Evolutionary conservation across 2,329 filamentous ascomycete species (phyloP).

Genomic region (Ophiosphaerella narmari): DNA sequence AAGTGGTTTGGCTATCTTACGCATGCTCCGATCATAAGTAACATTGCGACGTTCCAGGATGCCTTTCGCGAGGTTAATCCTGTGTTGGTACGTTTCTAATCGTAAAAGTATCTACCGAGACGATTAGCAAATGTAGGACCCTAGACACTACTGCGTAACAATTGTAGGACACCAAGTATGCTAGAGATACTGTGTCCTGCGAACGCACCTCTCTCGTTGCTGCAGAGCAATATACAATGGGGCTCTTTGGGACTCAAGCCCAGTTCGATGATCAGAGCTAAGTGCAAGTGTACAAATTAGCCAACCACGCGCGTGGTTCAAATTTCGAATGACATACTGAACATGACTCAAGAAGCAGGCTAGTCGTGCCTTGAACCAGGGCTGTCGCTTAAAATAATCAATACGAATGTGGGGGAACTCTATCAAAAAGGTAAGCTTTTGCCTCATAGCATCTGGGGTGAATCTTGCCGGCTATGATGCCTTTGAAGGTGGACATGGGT

Average conservation of each 20-base stretch:
- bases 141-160: no score
- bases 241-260: conserved; percentile 74
- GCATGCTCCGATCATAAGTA: conserved; percentile 73
- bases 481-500: conserved; percentile 44
- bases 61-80: conserved; percentile 79
- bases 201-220: conserved; percentile 70
- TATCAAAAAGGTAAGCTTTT: conserved; percentile 13
- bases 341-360: conserved; percentile 92
- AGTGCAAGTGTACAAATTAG: not conserved
- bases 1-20: conserved; percentile 74
- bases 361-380: conserved; percentile 64
- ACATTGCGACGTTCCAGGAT: conserved; percentile 75
- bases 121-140: not conserved
- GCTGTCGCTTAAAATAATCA: conserved; percentile 74
- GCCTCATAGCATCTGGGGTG: no score
- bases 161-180: not conserved
- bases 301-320: no score
- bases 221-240: conserved; percentile 87
- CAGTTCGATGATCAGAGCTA: conserved; percentile 78
- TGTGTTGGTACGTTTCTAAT: conserved; percentile 77
- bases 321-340: conserved; percentile 51
- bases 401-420: conserved; percentile 84
- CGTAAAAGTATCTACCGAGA: conserved; percentile 67
- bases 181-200: not conserved
- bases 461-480: conserved; percentile 31